These are phyloP conservation scores for Solanum hybrid DNA, from an alignment of 305 asterid genomes.

Conservation along the genomic window DNA sequence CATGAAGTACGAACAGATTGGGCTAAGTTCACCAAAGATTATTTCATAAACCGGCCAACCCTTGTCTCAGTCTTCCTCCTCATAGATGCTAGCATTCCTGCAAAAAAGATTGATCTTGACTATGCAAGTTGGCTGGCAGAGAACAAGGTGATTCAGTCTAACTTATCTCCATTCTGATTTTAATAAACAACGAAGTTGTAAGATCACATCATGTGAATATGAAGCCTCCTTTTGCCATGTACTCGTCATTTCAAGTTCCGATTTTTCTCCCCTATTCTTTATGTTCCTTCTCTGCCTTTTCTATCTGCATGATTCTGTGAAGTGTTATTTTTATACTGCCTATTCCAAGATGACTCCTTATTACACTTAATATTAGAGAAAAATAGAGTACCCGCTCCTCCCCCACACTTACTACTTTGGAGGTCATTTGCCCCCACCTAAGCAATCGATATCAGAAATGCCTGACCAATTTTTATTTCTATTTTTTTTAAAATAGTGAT, in stretches of 20 bases:
- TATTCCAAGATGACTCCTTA: not conserved
- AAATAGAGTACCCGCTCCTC: not conserved
- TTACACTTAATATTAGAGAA: not conserved
- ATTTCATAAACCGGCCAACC: constrained; percentile 75
- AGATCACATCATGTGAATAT: not conserved
- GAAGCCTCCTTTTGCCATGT: not conserved
- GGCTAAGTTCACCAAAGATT: constrained; percentile 86
- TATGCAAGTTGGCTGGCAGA: constrained; percentile 95
- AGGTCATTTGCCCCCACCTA: not conserved
- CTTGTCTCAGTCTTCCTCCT: constrained; percentile 94
- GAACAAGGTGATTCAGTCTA: constrained; percentile 46
- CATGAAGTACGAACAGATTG: constrained; percentile 84
- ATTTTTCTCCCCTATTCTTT: not conserved
- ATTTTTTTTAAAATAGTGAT: not conserved
- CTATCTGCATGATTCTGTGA: not conserved
- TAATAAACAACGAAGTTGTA: not conserved
- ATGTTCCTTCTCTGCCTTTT: not conserved
- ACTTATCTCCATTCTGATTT: not conserved
- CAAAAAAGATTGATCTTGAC: constrained; percentile 75
- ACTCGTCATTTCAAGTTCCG: not conserved
- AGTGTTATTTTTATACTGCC: not conserved
- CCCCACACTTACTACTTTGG: not conserved
- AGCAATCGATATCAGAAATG: not conserved
- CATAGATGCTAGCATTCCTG: constrained; percentile 92
- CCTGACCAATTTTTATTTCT: not conserved